Conservation (phyloP, 495 filamentous ascomycete species). For the Beverwykella pulmonaria region DNA sequence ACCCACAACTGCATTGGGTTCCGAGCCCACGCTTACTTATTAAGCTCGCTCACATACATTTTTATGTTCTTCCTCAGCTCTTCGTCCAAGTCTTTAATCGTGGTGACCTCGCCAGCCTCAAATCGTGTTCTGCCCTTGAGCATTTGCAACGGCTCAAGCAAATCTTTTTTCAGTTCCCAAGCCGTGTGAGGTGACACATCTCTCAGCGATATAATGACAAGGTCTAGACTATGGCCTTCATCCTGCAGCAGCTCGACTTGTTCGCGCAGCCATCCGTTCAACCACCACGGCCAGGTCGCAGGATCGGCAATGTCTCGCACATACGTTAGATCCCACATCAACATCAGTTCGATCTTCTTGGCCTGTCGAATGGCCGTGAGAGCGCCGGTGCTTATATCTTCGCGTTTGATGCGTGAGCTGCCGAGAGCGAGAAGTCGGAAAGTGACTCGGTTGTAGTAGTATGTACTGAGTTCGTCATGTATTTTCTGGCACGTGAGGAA, state of each 20-base stretch:
- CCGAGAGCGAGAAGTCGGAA: constrained; percentile 5
- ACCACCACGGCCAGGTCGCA: neutral
- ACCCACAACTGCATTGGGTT: no score
- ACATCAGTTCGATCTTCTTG: constrained; percentile 4
- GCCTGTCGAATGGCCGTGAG: neutral
- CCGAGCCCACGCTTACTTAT: neutral
- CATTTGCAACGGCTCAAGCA: neutral
- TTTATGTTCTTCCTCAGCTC: neutral
- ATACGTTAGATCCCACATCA: constrained; percentile 1
- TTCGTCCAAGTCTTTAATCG: neutral
- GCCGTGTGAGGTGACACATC: neutral
- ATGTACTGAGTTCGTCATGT: neutral
- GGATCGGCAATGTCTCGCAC: neutral
- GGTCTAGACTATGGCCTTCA: neutral
- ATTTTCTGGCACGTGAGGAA: constrained; percentile 6
- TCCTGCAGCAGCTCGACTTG: neutral
- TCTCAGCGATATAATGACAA: neutral
- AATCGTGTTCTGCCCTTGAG: constrained; percentile 3
- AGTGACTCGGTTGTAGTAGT: constrained; percentile 4
- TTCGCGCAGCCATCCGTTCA: constrained; percentile 8
- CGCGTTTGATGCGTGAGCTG: neutral
- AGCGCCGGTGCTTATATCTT: neutral
- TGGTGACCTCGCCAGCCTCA: neutral
- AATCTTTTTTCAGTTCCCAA: neutral
- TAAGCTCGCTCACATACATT: neutral